A percentile compares a stretch with the other conserved stretches of the same genome.
These are phyloP conservation scores for Globisporangium spinosum DNA, from an alignment of 352 stramenopile species.

Conservation along the genomic window DNA sequence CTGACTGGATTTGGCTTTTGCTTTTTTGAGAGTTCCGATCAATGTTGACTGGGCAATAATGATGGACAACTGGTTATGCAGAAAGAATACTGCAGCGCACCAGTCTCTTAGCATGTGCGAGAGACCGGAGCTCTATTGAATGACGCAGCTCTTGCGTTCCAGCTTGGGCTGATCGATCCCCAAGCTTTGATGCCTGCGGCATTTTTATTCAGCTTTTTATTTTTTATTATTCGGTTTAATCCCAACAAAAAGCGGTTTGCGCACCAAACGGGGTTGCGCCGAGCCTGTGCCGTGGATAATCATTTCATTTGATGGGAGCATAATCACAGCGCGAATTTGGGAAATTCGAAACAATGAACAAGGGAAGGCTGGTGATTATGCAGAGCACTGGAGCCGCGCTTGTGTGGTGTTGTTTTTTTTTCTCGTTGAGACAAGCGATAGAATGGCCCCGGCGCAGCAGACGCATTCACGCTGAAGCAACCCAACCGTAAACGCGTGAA, in stretches of 20 bases:
- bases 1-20: constrained; percentile 5
- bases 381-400: background rate
- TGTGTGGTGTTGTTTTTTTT: background rate
- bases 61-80: background rate
- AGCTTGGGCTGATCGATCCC: background rate
- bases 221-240: background rate
- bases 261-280: background rate
- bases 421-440: background rate
- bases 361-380: background rate
- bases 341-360: background rate
- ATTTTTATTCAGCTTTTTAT: background rate
- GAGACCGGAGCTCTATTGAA: constrained; percentile 3
- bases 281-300: background rate
- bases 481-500: background rate
- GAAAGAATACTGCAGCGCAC: background rate
- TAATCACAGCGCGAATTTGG: background rate
- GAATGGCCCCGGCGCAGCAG: background rate
- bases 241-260: background rate
- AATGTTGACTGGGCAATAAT: background rate
- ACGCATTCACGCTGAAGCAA: background rate
- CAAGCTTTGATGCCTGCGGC: no score
- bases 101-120: background rate
- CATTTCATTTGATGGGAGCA: background rate
- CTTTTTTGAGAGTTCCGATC: background rate
- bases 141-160: background rate